Base-by-base conservation (phyloP, 2,329 filamentous ascomycete genomes). In the Dissoconium aciculare region DNA sequence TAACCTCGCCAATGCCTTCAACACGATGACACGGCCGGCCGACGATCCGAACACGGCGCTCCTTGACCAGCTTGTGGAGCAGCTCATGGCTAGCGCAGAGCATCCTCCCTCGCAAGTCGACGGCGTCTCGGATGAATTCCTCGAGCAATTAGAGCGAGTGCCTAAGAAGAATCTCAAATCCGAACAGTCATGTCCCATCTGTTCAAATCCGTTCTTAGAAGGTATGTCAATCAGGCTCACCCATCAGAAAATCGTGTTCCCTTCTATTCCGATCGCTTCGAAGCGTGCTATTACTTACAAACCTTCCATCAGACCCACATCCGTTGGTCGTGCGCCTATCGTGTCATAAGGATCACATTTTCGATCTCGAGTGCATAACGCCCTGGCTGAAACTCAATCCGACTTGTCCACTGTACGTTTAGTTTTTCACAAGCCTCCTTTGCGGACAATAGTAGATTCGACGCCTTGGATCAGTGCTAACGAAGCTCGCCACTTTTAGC, bases 321-420 rank as follows among this genome's bases (percentile, higher is more conserved):
- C 71, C 72, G n/a, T 63, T 77, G 11, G 67, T 76, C 19, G 71
- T 77, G 27, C 60, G 63, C 15, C 50, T 77, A 17, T 69, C 71
- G 6, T 77, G 72, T 41, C 69, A 75, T 47, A 58, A 64, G 11
- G 64, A 64, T 21, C 72, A 77, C 48, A 45, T 69, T 12, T 76
- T 75, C 51, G 72, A 77, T 52, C 50, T 76, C 15, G 71, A 76
- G 43, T 77, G 72, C 50, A 69, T 77, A 37, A 55, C 63, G 35
- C 71, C 72, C 1, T 77, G 72, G 72, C 52, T 77, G 39, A 65
- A 73, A 40, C 56, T 76, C 33, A 68, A 73, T 39, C 67, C 69
- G 5, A 75, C 71, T 12, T 77, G 71, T 53, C 71, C 71, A 11
- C 56, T 76, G 28, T 23, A n/a, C 8, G 19, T 23, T n/a, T 23